Evolutionary conservation across 2,329 filamentous ascomycete genomes (phyloP).

Genomic region (Venturiaceae sp.): DNA sequence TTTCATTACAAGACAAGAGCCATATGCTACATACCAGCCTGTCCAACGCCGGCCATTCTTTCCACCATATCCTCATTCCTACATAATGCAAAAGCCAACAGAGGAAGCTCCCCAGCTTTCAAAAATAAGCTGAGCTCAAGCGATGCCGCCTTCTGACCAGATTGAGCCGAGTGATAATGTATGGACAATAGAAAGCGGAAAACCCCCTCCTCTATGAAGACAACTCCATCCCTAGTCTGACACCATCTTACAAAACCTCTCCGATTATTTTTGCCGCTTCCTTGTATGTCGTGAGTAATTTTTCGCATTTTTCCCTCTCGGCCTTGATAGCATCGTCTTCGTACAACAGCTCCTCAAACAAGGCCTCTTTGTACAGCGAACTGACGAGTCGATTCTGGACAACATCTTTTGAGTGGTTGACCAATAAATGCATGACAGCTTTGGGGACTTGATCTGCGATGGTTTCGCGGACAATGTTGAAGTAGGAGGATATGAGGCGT

Average conservation of each 20-base stretch:
- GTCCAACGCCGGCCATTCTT: background rate
- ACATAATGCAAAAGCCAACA: background rate
- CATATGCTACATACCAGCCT: background rate
- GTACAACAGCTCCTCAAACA: slow-evolving; percentile 90
- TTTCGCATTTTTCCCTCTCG: slow-evolving; percentile 97
- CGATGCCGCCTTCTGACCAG: background rate
- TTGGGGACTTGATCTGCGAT: slow-evolving; percentile 98
- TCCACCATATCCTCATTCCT: background rate
- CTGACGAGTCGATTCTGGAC: slow-evolving; percentile 95
- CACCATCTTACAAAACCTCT: slow-evolving; percentile 62
- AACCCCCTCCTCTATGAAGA: background rate
- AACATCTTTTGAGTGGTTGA: slow-evolving; percentile 97
- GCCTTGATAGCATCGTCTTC: slow-evolving; percentile 97
- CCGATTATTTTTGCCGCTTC: slow-evolving; percentile 98
- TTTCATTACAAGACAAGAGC: background rate
- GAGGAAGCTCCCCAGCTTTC: background rate
- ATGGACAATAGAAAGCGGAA: background rate
- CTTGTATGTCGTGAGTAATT: slow-evolving; percentile 86
- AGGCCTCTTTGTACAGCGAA: slow-evolving; percentile 82
- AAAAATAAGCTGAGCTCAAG: background rate
- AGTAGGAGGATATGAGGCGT: slow-evolving; percentile 93
- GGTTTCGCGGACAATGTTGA: slow-evolving; percentile 98
- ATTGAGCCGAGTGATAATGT: background rate
- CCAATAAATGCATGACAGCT: slow-evolving; percentile 95
- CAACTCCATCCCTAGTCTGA: background rate